Conservation (phyloP, 495 filamentous ascomycete species). For the Hyaloscypha finlandica region DNA sequence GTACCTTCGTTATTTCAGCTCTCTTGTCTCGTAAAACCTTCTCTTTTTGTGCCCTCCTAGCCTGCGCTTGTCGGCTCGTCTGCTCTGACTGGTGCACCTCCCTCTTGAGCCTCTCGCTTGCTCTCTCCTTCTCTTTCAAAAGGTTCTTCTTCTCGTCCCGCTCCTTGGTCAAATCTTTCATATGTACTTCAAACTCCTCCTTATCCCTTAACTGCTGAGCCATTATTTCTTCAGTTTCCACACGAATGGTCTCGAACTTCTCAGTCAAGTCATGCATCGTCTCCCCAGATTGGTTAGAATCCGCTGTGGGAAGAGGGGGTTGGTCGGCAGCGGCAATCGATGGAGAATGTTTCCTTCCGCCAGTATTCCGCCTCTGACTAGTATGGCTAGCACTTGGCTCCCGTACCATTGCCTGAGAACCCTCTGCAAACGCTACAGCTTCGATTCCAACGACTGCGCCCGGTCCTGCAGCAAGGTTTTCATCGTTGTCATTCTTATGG, state of each 20-base stretch:
- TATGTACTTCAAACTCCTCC: slow-evolving; percentile 70
- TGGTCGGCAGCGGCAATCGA: slow-evolving; percentile 63
- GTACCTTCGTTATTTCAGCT: slow-evolving; percentile 58
- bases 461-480: slow-evolving; percentile 35
- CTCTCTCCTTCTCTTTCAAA: slow-evolving; percentile 83
- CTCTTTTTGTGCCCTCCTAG: slow-evolving; percentile 77
- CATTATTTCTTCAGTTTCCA: slow-evolving; percentile 64
- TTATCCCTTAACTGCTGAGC: slow-evolving; percentile 61
- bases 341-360: slow-evolving; percentile 77
- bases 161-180: slow-evolving; percentile 60
- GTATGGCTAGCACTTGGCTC: slow-evolving; percentile 61
- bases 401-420: slow-evolving; percentile 56
- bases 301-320: slow-evolving; percentile 36
- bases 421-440: slow-evolving; percentile 53
- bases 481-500: slow-evolving; percentile 43
- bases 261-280: slow-evolving; percentile 60
- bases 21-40: slow-evolving; percentile 75
- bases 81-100: slow-evolving; percentile 81
- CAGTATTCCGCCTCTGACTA: slow-evolving; percentile 62
- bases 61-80: slow-evolving; percentile 80
- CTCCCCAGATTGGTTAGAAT: slow-evolving; percentile 25
- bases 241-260: slow-evolving; percentile 68
- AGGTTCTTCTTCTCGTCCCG: slow-evolving; percentile 72
- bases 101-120: slow-evolving; percentile 75
- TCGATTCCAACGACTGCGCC: slow-evolving; percentile 51